Percentiles rank a stretch among this genome's conserved stretches.
These are phyloP conservation scores for Pythium biforme DNA, from an alignment of 352 stramenopile genomes.

Conservation along the genomic window DNA sequence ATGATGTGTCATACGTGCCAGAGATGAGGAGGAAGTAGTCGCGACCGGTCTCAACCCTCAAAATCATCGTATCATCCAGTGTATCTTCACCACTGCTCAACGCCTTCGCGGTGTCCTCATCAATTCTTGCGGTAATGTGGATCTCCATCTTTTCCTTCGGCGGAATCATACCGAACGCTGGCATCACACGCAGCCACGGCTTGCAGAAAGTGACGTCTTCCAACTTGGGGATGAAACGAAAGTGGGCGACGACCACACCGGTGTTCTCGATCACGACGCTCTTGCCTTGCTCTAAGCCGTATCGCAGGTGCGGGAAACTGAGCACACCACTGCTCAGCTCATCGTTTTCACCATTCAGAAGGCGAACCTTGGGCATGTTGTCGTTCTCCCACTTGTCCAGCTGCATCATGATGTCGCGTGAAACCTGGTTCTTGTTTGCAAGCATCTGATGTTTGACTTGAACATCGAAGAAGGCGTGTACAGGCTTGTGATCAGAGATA, in stretches of 20 bases:
- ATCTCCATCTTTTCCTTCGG: constrained; percentile 83
- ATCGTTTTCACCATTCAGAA: constrained; percentile 53
- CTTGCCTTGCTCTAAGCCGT: constrained; percentile 58
- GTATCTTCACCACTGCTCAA: constrained; percentile 91
- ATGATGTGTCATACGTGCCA: constrained; percentile 91
- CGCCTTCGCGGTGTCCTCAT: constrained; percentile 84
- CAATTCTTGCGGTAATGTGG: constrained; percentile 89
- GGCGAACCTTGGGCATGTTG: constrained; percentile 90
- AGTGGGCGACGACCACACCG: constrained; percentile 93
- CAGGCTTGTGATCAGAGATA: constrained; percentile 98
- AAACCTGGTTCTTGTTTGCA: constrained; percentile 88
- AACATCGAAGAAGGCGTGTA: constrained; percentile 91
- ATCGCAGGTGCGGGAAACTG: constrained; percentile 63
- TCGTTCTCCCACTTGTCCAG: constrained; percentile 97
- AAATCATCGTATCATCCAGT: constrained; percentile 96
- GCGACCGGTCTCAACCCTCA: constrained; percentile 94
- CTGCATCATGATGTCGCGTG: constrained; percentile 92
- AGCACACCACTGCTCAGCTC: constrained; percentile 59
- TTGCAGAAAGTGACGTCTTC: constrained; percentile 89
- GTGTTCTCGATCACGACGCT: constrained; percentile 88
- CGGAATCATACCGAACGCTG: constrained; percentile 88
- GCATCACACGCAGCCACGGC: constrained; percentile 90
- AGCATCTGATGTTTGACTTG: constrained; percentile 92
- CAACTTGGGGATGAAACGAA: constrained; percentile 91
- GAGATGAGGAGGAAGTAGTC: constrained; percentile 96